Evolutionary conservation across 345 rosid species (phyloP).

Genomic region (Hibiscus mutabilis): DNA sequence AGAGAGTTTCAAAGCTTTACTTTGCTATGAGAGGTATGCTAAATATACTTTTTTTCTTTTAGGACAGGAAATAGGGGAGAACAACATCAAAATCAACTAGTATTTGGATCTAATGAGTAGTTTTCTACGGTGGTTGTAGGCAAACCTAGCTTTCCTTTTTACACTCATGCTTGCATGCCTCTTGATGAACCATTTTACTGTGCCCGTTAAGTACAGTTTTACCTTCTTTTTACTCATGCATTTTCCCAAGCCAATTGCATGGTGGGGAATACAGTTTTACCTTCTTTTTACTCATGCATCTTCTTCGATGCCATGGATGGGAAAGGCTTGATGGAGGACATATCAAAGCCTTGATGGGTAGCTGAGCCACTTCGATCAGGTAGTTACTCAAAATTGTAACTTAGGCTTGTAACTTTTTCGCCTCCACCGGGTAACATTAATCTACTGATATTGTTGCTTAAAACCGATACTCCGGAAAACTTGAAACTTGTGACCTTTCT

Average conservation of each 20-base stretch:
- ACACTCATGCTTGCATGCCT: neutral
- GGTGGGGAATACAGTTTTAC: neutral
- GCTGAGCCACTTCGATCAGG: constrained; percentile 8
- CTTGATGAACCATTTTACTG: neutral
- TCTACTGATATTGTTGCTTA: neutral
- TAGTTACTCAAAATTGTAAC: neutral
- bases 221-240: neutral
- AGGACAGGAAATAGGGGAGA: neutral
- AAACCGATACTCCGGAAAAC: neutral
- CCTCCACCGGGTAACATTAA: neutral
- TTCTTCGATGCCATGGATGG: constrained; percentile 82
- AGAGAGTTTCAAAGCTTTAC: constrained; percentile 67
- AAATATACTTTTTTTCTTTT: neutral
- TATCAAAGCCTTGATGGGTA: constrained; percentile 32
- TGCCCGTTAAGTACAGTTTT: neutral
- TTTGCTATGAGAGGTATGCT: constrained; percentile 80
- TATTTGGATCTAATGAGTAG: neutral
- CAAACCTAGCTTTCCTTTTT: neutral
- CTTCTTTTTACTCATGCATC: neutral
- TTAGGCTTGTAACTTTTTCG: neutral
- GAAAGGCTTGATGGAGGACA: constrained; percentile 82
- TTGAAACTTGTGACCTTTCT: neutral
- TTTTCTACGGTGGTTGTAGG: neutral
- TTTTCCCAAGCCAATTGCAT: neutral
- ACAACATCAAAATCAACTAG: neutral